Percentiles rank a stretch among this genome's conserved stretches.
Conservation (phyloP, 208 protist genomes). For the Naegleria gruberi region DNA sequence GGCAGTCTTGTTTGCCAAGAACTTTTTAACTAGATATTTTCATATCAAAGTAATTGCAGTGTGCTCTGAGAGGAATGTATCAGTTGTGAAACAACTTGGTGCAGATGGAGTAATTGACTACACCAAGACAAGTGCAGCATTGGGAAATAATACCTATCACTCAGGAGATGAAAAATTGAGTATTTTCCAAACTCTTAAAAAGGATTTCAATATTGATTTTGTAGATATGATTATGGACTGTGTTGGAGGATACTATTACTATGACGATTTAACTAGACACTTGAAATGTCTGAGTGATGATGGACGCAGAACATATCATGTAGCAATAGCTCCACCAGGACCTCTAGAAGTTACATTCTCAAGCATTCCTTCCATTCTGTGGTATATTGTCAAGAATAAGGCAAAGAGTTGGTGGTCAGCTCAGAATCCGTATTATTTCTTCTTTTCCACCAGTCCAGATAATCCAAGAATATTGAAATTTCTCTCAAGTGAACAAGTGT, state of each 20-base stretch:
- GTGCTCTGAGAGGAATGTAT: neutral
- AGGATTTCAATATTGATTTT: neutral
- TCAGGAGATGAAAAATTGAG: neutral
- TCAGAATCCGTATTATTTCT: no score
- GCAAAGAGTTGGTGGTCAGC: no score
- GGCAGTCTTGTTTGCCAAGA: neutral
- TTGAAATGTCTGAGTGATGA: no score
- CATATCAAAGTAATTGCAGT: neutral
- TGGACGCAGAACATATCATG: no score
- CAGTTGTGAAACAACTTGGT: neutral
- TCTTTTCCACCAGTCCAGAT: no score
- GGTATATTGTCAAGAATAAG: no score
- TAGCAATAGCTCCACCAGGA: no score
- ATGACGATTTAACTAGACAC: neutral
- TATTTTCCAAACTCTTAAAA: neutral
- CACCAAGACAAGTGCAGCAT: neutral
- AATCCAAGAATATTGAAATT: no score
- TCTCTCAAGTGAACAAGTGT: no score
- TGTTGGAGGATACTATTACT: neutral
- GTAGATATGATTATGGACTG: neutral
- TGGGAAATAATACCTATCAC: neutral
- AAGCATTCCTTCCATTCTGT: no score
- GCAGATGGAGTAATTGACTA: slow-evolving; percentile 2
- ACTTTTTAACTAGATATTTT: neutral
- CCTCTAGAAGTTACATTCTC: no score